Evolutionary conservation across 2,329 filamentous ascomycete genomes (phyloP), one percentile per base, ranked within the genome.

Genomic region (Cladosporium sphaerospermum): DNA sequence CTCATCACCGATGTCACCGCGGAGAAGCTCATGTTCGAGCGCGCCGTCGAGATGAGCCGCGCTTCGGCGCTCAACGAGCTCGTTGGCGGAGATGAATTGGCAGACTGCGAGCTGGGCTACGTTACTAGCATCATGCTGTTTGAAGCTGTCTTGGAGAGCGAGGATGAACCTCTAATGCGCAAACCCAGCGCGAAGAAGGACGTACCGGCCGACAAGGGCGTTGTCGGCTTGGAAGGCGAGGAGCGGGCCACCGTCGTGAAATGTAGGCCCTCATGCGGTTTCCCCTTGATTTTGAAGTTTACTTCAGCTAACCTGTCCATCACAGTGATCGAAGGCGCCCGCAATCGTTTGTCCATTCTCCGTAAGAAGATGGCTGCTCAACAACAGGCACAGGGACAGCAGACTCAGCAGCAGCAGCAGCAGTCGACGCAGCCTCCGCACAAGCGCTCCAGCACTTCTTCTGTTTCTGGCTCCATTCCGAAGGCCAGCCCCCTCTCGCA

Each of bases 21-120:
- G 0, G 93, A 97, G 73, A 96, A 91, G 71, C 77, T 99, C 43
- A 96, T 99, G 90, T 99, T 96, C 67, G 93, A 99, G 62, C 88
- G 93, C 44, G 93, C 93, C 0, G 75, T 97, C 18, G 93, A 99
- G 69, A 97, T 99, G 93, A 96, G 90, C 68, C 84, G 90, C 49
- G 84, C 88, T 3, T 92, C 93, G 7, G 93, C 93, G 7, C 93
- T 97, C 65, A 95, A 95, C 62, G 93, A 99, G 72, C 87, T 99
- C 46, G 89, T 93, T 2, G 90, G 92, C 54, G 48, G 48, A 32
- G 88, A 93, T 57, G 91, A 97, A 68, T 75, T 97, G 19, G 73
- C 77, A 0, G 89, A 90, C 13, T 97, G 92, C 66, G 91, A 97
- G 66, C 84, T 96, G 23, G 91, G 90, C 14, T 99, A 99, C 67